phyloP scores from a whole-genome alignment of 495 filamentous ascomycete species.

The Xylaria intraflava region DNA sequence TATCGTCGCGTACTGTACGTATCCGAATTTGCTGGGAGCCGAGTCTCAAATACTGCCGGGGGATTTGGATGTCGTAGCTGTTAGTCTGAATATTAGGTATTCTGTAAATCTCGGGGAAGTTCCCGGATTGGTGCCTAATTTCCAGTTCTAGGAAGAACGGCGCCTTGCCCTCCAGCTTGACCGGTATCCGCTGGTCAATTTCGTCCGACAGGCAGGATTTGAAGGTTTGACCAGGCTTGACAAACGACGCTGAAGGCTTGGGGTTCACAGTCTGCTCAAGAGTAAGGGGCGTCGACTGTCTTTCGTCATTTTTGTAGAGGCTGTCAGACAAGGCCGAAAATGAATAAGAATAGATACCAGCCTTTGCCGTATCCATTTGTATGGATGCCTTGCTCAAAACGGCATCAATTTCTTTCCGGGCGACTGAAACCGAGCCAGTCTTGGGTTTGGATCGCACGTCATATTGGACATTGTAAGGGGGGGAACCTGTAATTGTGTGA shows the following conservation, averaged over 20 bases:
- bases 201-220: constrained; percentile 85
- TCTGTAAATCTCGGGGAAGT: constrained; percentile 70
- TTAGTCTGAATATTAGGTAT: constrained; percentile 69
- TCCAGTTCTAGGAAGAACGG: constrained; percentile 86
- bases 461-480: constrained; percentile 82
- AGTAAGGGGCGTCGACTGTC: constrained; percentile 52
- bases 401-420: constrained; percentile 61
- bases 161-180: constrained; percentile 71
- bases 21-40: constrained; percentile 82
- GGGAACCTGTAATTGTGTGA: constrained; percentile 43
- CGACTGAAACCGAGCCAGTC: constrained; percentile 53
- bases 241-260: constrained; percentile 71
- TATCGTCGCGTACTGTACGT: constrained; percentile 77
- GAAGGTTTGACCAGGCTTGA: constrained; percentile 85
- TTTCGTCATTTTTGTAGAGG: constrained; percentile 70
- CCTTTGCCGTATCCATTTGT: constrained; percentile 72
- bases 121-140: constrained; percentile 80
- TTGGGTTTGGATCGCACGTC: constrained; percentile 61
- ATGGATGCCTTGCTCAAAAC: constrained; percentile 65
- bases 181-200: constrained; percentile 78
- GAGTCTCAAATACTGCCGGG: constrained; percentile 69
- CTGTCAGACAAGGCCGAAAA: constrained; percentile 74
- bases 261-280: constrained; percentile 77
- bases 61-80: constrained; percentile 72
- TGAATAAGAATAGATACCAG: constrained; percentile 78